Conservation (phyloP, 2,329 filamentous ascomycete species). For the Penicillium decumbens region DNA sequence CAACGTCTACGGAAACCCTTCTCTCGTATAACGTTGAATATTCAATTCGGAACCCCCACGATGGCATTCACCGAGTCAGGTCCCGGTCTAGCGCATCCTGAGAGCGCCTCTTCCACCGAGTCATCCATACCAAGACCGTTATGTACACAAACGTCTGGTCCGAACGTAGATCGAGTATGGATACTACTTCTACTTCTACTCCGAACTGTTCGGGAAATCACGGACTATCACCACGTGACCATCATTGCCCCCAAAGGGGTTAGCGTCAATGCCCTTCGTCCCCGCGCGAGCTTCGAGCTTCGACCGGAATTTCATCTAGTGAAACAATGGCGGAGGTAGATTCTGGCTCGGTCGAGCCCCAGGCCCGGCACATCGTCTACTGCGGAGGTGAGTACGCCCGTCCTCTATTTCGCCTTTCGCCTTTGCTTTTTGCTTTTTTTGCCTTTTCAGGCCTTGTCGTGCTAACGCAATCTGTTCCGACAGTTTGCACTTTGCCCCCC, state of each 20-base stretch:
- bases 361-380: constrained; percentile 56
- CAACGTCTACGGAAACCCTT: no score
- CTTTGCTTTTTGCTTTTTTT: neutral
- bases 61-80: neutral
- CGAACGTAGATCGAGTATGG: neutral
- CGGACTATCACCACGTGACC: neutral
- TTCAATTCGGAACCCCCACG: no score
- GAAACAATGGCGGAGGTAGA: constrained; percentile 35
- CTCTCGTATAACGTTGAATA: neutral
- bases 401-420: neutral
- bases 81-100: neutral
- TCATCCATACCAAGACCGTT: neutral
- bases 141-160: neutral
- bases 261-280: constrained; percentile 10
- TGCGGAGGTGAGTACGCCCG: constrained; percentile 52
- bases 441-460: neutral
- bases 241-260: constrained; percentile 4
- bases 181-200: neutral
- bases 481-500: constrained; percentile 62
- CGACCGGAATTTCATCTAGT: neutral
- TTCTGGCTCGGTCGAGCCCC: constrained; percentile 37
- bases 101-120: neutral
- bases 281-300: constrained; percentile 5
- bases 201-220: neutral
- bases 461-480: constrained; percentile 8